A percentile compares a stretch with the other conserved stretches of the same genome.
Conservation (phyloP, 1,284 basidiomycete species). For the Polyporus tsugae region DNA sequence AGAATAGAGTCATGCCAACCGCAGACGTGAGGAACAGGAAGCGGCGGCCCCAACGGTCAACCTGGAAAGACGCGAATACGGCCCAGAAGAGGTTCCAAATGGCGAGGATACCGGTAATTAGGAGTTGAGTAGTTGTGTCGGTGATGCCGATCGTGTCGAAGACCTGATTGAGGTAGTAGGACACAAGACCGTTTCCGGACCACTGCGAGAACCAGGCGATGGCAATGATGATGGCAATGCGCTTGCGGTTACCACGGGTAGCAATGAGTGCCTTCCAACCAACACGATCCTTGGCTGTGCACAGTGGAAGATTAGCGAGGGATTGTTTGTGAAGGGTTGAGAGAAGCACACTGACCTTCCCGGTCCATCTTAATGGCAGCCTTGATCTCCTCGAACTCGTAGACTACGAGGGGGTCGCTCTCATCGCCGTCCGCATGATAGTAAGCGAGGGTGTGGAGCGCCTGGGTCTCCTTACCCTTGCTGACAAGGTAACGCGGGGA, state of each 20-base stretch:
- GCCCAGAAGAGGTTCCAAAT: constrained; percentile 81
- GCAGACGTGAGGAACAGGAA: constrained; percentile 71
- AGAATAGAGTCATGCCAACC: constrained; percentile 75
- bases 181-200: constrained; percentile 80
- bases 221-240: constrained; percentile 73
- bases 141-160: constrained; percentile 78
- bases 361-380: constrained; percentile 73
- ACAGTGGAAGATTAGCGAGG: neutral
- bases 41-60: constrained; percentile 69
- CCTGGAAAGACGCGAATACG: constrained; percentile 61
- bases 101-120: constrained; percentile 56
- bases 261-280: constrained; percentile 68
- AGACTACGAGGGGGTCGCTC: constrained; percentile 72
- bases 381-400: constrained; percentile 82
- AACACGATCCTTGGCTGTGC: constrained; percentile 47
- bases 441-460: constrained; percentile 69
- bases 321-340: neutral
- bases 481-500: constrained; percentile 76
- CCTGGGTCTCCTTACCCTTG: constrained; percentile 70
- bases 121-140: constrained; percentile 59
- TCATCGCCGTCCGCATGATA: constrained; percentile 80
- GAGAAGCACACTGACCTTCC: constrained; percentile 38
- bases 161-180: constrained; percentile 78
- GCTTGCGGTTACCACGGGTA: constrained; percentile 71
- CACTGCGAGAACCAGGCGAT: constrained; percentile 79